phyloP scores from a whole-genome alignment of 352 stramenopile species.

The Phytophthora constricta region DNA sequence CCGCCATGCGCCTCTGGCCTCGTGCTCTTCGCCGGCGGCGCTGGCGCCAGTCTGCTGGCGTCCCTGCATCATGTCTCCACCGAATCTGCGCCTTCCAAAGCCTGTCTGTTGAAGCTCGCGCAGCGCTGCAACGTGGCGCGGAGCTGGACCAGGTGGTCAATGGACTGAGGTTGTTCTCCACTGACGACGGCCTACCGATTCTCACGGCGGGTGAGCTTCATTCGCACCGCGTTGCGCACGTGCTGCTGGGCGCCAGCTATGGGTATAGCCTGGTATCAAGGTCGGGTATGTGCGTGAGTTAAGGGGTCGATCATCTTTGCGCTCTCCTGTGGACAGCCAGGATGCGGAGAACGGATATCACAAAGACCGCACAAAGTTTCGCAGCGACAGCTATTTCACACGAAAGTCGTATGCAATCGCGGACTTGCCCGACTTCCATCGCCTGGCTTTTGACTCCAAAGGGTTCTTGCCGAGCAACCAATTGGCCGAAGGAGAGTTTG shows the following conservation, averaged over 20 bases:
- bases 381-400: conserved; percentile 70
- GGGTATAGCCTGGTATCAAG: conserved; percentile 76
- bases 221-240: conserved; percentile 57
- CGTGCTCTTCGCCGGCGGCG: conserved; percentile 45
- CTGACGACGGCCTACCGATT: conserved; percentile 57
- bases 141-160: conserved; percentile 58
- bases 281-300: conserved; percentile 65
- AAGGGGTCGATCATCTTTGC: conserved; percentile 55
- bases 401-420: conserved; percentile 58
- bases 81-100: too few relatives aligned
- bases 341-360: conserved; percentile 69
- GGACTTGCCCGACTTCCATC: too few relatives aligned
- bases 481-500: conserved; percentile 48
- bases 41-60: conserved; percentile 41
- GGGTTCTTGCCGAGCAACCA: conserved; percentile 58
- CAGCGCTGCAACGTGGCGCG: conserved; percentile 44
- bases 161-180: conserved; percentile 66
- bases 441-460: conserved; percentile 80
- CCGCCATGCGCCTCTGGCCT: not conserved
- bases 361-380: conserved; percentile 69
- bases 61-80: too few relatives aligned
- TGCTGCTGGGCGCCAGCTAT: conserved; percentile 78
- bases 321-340: conserved; percentile 64
- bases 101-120: conserved; percentile 63
- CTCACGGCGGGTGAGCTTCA: conserved; percentile 44